phyloP scores from a whole-genome alignment of 805 yeast genomes.

The Pichia ethanolica region DNA sequence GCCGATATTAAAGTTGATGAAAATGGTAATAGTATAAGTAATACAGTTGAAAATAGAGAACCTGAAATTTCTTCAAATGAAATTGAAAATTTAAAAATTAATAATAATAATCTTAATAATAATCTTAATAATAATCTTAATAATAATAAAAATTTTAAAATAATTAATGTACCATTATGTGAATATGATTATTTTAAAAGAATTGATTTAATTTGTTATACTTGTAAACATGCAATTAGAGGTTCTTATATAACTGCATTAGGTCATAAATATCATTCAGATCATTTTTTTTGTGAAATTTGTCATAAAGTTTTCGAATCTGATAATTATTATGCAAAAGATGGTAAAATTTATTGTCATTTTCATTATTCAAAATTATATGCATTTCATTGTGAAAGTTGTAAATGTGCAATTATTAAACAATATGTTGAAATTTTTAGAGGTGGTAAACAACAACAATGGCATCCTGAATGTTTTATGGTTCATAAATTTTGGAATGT shows the following conservation, averaged over 20 bases:
- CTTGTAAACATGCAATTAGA: conserved; percentile 76
- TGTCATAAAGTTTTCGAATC: conserved; percentile 86
- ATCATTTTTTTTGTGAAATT: conserved; percentile 87
- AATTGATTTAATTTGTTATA: conserved; percentile 76
- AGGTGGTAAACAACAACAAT: conserved; percentile 88
- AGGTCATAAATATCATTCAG: conserved; percentile 87
- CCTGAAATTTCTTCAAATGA: conserved; percentile 6
- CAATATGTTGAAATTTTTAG: conserved; percentile 89
- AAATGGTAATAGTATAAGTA: neutral
- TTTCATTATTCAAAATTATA: conserved; percentile 81
- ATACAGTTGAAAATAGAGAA: neutral
- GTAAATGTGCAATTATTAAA: conserved; percentile 82
- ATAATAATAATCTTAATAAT: neutral
- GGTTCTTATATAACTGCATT: conserved; percentile 93
- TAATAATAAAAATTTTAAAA: conserved; percentile 4
- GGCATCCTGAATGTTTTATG: conserved; percentile 99
- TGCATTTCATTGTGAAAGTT: conserved; percentile 90
- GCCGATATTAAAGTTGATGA: conserved; percentile 36
- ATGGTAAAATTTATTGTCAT: conserved; percentile 78
- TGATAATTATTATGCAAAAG: conserved; percentile 87
- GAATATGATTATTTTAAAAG: conserved; percentile 89
- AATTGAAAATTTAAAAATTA: neutral
- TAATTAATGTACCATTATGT: conserved; percentile 59
- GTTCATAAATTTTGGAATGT: conserved; percentile 96
- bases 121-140: neutral